Percentiles rank a stretch among this genome's conserved stretches.
Evolutionary conservation across 768 basidiomycete species (phyloP).

Genomic region (Cantharellus anzutake): DNA sequence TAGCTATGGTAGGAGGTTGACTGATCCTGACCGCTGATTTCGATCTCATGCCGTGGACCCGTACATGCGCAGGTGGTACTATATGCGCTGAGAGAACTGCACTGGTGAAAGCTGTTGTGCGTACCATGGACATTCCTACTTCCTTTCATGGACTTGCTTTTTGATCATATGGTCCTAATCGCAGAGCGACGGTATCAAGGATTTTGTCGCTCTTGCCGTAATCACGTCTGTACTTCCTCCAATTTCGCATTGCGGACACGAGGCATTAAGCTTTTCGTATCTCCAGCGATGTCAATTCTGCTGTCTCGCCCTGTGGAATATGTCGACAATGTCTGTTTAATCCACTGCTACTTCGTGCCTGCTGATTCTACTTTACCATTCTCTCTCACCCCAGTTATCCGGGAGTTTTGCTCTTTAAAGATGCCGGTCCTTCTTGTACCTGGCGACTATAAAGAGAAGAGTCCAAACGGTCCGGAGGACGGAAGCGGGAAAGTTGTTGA

Average conservation of each 20-base stretch:
- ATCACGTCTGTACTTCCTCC: conserved; percentile 33
- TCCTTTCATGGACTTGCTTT: neutral
- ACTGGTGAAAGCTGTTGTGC: conserved; percentile 79
- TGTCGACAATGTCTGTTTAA: conserved; percentile 43
- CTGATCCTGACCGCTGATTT: neutral
- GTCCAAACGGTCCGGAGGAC: conserved; percentile 22
- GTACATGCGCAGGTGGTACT: conserved; percentile 38
- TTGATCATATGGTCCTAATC: neutral
- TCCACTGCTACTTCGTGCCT: neutral
- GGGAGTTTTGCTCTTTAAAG: conserved; percentile 61
- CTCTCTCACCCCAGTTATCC: conserved; percentile 27
- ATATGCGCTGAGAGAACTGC: conserved; percentile 95
- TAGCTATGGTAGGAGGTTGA: conserved; percentile 43
- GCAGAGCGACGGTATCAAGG: conserved; percentile 59
- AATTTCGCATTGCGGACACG: neutral
- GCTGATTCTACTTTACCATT: neutral
- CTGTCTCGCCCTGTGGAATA: conserved; percentile 78
- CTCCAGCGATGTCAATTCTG: conserved; percentile 42
- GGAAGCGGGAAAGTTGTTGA: conserved; percentile 31
- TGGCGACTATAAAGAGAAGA: conserved; percentile 28
- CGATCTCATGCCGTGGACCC: neutral
- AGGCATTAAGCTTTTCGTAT: neutral
- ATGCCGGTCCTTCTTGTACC: conserved; percentile 61
- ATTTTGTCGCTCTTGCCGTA: conserved; percentile 65
- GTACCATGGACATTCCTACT: conserved; percentile 13